Evolutionary conservation across 495 filamentous ascomycete species (phyloP), one percentile per base, ranked within the genome.

Genomic region (Neurospora cerealis): DNA sequence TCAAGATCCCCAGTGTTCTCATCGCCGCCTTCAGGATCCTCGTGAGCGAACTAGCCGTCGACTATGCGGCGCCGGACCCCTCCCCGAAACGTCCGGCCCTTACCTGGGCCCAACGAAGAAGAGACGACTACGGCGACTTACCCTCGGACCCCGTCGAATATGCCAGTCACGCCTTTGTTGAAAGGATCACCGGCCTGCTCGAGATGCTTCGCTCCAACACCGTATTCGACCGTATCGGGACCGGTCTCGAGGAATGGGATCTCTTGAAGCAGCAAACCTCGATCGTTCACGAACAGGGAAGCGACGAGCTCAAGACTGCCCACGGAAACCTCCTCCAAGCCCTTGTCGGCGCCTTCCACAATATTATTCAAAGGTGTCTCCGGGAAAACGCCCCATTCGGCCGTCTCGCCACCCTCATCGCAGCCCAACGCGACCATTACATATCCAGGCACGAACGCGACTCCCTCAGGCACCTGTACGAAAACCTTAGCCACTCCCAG

Each of bases 1-100:
- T 86, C 13, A 62, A 80, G 62, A 80, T 85, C 3, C 74, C 79
- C 1, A 75, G 76, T 28, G 76, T 86, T 3, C 75, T 83, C 11
- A 80, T 76, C 21, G 73, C 80, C 9, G 77, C 84, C 2, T 86
- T 85, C 73, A 77, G 77, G 44, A 81, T 86, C 21, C 80, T 86
- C 15, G 85, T 86, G 40, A 82, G 77, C 62, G 85, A 86, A 73
- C 74, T 74, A 42, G 86, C 90, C 72, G 87, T 93, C 74, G 89
- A 93, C 83, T 91, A 92, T 83, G 89, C 88, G 71, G 89, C 86
- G 60, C 39, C 70, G n/a, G n/a, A 40, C 0, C 72, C 73, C 4
- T 73, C 69, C 0, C 74, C 76, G 34, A 24, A 42, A n/a, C 71
- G 39, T 2, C 71, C 74, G 1, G 36, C 17, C 2, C 17, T 74